phyloP scores from a whole-genome alignment of 129 eudicot genomes.

The Daucus carota region DNA sequence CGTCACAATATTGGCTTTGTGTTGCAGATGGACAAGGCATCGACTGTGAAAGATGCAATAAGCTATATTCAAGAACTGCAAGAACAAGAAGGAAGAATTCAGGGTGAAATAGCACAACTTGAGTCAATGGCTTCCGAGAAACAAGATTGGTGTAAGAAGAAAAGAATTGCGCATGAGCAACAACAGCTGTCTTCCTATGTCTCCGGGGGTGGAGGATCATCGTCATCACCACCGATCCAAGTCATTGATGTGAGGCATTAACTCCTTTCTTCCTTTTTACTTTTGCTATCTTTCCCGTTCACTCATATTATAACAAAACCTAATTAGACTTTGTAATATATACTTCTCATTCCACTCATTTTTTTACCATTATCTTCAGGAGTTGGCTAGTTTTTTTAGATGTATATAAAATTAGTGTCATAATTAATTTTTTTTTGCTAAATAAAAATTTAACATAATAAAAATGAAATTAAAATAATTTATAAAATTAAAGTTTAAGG shows the following conservation, averaged over 20 bases:
- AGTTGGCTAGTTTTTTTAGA: too few relatives aligned
- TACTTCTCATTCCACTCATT: too few relatives aligned
- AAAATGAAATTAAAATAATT: too few relatives aligned
- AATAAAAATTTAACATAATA: too few relatives aligned
- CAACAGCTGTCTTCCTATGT: conserved; percentile 3
- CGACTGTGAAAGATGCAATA: conserved; percentile 77
- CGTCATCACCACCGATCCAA: conserved; percentile 48
- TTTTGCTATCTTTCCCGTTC: too few relatives aligned
- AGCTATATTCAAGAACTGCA: conserved; percentile 52
- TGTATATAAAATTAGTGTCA: too few relatives aligned
- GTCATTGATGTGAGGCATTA: conserved; percentile 43
- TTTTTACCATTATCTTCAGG: too few relatives aligned
- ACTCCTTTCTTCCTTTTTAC: too few relatives aligned
- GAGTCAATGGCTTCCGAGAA: conserved; percentile 32
- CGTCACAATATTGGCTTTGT: not conserved
- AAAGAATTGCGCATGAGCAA: conserved; percentile 25
- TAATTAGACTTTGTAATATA: too few relatives aligned
- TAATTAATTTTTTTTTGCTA: too few relatives aligned
- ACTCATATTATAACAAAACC: too few relatives aligned
- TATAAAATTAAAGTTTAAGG: too few relatives aligned
- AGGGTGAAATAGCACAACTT: conserved; percentile 42
- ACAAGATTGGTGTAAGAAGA: conserved; percentile 23
- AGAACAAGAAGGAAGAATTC: conserved; percentile 51
- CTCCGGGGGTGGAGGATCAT: conserved; percentile 18
- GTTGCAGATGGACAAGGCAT: conserved; percentile 83